Base-by-base conservation (phyloP, 805 yeast species). In the Dipodascopsis uninucleata region DNA sequence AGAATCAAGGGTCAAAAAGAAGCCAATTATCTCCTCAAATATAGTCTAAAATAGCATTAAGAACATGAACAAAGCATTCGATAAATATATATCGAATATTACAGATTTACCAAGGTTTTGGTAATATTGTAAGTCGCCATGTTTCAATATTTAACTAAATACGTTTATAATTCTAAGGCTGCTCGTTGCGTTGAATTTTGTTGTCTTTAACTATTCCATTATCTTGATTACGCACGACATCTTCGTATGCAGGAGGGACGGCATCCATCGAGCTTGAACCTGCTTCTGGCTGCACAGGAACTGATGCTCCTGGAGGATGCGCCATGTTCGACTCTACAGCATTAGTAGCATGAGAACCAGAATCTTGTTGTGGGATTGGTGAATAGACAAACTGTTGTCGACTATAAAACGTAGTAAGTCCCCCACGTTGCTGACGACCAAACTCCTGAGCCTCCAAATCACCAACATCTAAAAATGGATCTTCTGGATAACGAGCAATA, bases 401-500 rank as follows among this genome's bases (percentile, higher is more conserved):
- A 25, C 43, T 24, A 41, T 42, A 43, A 26, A 31, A 29, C 25
- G 37, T 40, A 37, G 52, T 40, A 14, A 23, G 10, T n/a, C 48
- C 49, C 20, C 23, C 14, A 32, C 32, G 40, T 14, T 33, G 39
- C 14, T 28, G 40, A 17, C 38, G 40, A 10, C 10, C 18, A 31
- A 36, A 39, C 14, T 48, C 52, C 44, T 49, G 53, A 17, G 53
- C 31, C 36, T 49, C 53, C 22, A 49, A 39, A 39, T 49, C 53
- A 24, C 20, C 34, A 20, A 45, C 25, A 25, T 47, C 55, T 23
- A 45, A 16, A 41, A 48, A 50, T 8, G 53, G 47, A 33, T 48
- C 53, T 21, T 56, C 60, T n/a, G 94, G 94, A 60, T 82, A 82
- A 56, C 76, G 71, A 43, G 86, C 78, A 44, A 85, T 84, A 58